Conservation (phyloP, 192 early-diverging fungal species). For the Linnemannia elongata region DNA sequence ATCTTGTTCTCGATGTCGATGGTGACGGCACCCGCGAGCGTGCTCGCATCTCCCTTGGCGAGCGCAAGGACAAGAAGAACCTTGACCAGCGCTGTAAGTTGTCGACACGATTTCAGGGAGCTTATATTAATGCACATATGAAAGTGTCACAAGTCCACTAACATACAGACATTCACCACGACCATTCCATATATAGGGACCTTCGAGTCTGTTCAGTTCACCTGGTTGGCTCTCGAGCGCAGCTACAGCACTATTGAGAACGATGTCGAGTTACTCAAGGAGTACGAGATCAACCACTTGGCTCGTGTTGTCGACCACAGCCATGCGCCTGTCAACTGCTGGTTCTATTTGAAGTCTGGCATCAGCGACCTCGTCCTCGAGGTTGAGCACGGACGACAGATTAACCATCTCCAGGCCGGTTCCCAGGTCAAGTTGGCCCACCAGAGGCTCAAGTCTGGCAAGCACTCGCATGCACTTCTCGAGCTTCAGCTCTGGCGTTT, state of each 20-base stretch:
- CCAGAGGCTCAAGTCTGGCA: constrained; percentile 52
- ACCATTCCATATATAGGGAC: constrained; percentile 26
- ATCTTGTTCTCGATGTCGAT: constrained; percentile 49
- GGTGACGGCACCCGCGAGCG: constrained; percentile 54
- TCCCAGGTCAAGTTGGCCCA: constrained; percentile 32
- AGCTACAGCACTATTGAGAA: constrained; percentile 4
- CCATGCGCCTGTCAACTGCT: constrained; percentile 26
- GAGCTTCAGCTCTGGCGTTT: constrained; percentile 57
- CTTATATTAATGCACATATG: background rate
- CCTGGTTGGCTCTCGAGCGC: constrained; percentile 32
- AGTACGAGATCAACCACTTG: constrained; percentile 37
- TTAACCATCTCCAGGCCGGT: constrained; percentile 42
- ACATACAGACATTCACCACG: background rate
- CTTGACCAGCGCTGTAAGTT: constrained; percentile 47
- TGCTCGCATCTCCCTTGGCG: constrained; percentile 40
- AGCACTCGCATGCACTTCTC: constrained; percentile 49
- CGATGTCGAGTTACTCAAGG: constrained; percentile 43
- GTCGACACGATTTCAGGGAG: background rate
- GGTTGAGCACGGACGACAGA: constrained; percentile 31
- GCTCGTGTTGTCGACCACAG: constrained; percentile 40
- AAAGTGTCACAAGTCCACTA: background rate
- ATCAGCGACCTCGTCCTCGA: constrained; percentile 45
- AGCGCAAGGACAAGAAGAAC: constrained; percentile 57
- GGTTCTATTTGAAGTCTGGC: constrained; percentile 56
- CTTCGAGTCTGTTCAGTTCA: constrained; percentile 47